phyloP scores from a whole-genome alignment of 768 basidiomycete genomes.

The Amyloporia xantha region DNA sequence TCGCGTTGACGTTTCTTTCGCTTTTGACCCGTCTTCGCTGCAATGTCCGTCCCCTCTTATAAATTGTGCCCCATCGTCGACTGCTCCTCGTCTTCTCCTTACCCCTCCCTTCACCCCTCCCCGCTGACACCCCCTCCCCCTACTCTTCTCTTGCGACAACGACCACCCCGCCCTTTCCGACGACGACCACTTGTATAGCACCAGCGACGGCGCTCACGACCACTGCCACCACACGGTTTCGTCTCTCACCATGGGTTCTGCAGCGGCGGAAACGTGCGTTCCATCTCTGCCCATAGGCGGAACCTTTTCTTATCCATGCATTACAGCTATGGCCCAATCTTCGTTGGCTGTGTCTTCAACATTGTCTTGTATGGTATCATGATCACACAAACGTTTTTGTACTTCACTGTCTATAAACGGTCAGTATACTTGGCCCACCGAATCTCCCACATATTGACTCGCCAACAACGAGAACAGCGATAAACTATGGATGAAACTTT shows the following conservation, averaged over 20 bases:
- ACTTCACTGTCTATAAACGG: conserved; percentile 38
- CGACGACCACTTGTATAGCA: too few species aligned
- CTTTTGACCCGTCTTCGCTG: background rate
- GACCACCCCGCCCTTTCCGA: background rate
- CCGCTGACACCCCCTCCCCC: background rate
- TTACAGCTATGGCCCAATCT: conserved; percentile 41
- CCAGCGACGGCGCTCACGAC: too few species aligned
- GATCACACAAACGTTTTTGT: conserved; percentile 42
- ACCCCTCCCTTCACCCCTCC: background rate
- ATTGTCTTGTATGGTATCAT: conserved; percentile 43
- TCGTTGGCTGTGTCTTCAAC: conserved; percentile 43
- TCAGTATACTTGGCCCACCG: conserved; percentile 8
- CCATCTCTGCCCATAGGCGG: background rate
- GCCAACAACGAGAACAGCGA: conserved; percentile 28
- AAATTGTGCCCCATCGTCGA: too few species aligned
- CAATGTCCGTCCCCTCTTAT: background rate
- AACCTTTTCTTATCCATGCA: background rate
- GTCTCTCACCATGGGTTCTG: background rate
- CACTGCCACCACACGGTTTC: background rate
- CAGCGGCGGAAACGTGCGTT: conserved; percentile 3
- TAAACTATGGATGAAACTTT: conserved; percentile 36
- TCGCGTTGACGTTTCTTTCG: background rate
- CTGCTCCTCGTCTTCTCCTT: background rate
- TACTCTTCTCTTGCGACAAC: background rate
- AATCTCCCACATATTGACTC: background rate